Evolutionary conservation across 257 asterid genomes (phyloP).

Genomic region (Nicotiana knightiana): DNA sequence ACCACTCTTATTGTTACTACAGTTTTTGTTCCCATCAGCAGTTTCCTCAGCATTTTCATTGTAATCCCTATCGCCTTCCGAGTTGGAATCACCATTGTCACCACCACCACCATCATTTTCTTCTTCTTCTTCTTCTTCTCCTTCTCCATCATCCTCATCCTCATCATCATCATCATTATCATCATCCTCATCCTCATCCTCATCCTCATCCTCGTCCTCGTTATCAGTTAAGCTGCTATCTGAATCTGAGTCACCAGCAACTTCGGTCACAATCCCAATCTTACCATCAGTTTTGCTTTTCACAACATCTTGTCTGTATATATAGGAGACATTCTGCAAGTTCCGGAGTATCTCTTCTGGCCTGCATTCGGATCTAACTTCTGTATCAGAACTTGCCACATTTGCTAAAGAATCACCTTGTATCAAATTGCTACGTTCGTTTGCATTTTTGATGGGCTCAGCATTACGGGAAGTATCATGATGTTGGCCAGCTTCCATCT

Average conservation of each 20-base stretch:
- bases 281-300: conserved; percentile 41
- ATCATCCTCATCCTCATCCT: conserved; percentile 54
- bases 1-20: conserved; percentile 32
- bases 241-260: conserved; percentile 91
- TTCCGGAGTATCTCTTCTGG: conserved; percentile 56
- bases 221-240: conserved; percentile 72
- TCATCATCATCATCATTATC: conserved; percentile 47
- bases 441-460: conserved; percentile 23
- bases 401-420: conserved; percentile 27
- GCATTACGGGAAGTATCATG: conserved; percentile 24
- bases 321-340: conserved; percentile 47
- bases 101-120: conserved; percentile 24
- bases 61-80: conserved; percentile 34
- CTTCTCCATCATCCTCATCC: conserved; percentile 49
- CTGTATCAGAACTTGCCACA: conserved; percentile 27
- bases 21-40: conserved; percentile 32
- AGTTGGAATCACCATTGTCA: conserved; percentile 28
- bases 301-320: conserved; percentile 91
- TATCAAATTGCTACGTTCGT: conserved; percentile 17
- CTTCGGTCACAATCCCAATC: conserved; percentile 85
- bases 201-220: conserved; percentile 62
- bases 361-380: conserved; percentile 26
- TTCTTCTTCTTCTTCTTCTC: conserved; percentile 52
- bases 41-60: conserved; percentile 29
- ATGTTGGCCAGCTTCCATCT: conserved; percentile 65